A percentile compares a stretch with the other conserved stretches of the same genome.
These are phyloP conservation scores for Globisporangium camurandrum DNA, from an alignment of 352 stramenopile genomes.

Conservation along the genomic window DNA sequence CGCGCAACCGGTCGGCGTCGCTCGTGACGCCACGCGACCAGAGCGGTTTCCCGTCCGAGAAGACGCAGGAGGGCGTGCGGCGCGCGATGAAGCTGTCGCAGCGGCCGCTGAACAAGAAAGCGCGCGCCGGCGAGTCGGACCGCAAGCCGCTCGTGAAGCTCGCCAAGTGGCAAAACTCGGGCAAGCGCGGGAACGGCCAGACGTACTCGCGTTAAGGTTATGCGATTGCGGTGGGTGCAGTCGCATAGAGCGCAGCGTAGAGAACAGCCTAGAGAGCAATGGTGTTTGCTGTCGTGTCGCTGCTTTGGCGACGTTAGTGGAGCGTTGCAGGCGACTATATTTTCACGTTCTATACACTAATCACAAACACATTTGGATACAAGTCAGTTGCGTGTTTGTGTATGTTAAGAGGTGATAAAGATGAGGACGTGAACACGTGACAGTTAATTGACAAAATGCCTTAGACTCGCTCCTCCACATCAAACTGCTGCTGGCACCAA, in stretches of 20 bases:
- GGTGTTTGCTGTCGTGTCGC: background rate
- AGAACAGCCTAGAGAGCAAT: conserved; percentile 7
- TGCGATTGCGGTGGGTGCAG: background rate
- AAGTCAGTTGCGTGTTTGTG: too few relatives aligned
- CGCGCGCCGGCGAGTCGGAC: conserved; percentile 73
- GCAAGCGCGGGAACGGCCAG: conserved; percentile 78
- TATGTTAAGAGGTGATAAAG: too few relatives aligned
- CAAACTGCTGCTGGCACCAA: too few relatives aligned
- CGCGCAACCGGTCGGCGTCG: conserved; percentile 74
- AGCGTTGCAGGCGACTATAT: background rate
- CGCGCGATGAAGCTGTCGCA: conserved; percentile 50
- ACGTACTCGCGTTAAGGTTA: conserved; percentile 66
- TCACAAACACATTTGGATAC: too few relatives aligned
- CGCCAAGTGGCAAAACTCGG: conserved; percentile 85
- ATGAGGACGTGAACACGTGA: too few relatives aligned
- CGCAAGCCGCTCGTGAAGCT: conserved; percentile 76
- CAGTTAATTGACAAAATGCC: too few relatives aligned
- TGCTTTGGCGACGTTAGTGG: background rate
- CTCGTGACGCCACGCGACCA: conserved; percentile 69
- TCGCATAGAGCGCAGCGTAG: conserved; percentile 15
- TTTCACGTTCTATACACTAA: conserved; percentile 18
- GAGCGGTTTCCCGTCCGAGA: conserved; percentile 55
- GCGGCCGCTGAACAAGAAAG: conserved; percentile 77
- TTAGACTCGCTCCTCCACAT: too few relatives aligned
- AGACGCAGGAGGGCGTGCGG: conserved; percentile 28